Conservation (phyloP, 1,139 yeast genomes). For the Pichia sp. region DNA sequence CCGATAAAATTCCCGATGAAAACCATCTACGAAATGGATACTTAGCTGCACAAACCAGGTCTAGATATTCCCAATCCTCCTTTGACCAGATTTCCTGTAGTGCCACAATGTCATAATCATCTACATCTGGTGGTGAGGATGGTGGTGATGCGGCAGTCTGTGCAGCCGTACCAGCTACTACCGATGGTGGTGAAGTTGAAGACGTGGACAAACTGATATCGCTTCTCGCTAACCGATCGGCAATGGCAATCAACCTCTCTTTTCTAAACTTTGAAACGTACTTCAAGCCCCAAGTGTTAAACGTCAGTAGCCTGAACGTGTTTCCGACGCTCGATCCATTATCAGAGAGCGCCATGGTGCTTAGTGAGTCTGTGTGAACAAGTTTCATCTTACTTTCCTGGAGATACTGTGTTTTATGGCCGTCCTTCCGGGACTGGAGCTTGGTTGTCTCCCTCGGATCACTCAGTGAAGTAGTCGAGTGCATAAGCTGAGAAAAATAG, state of each 20-base stretch:
- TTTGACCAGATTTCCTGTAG: slow-evolving; percentile 92
- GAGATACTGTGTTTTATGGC: neutral
- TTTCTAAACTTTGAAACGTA: slow-evolving; percentile 66
- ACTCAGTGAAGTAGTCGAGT: slow-evolving; percentile 1
- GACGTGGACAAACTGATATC: neutral
- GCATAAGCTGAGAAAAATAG: neutral
- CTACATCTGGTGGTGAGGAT: slow-evolving; percentile 20
- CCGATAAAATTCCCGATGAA: slow-evolving; percentile 79
- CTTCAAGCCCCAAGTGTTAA: slow-evolving; percentile 88
- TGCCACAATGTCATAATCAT: slow-evolving; percentile 75
- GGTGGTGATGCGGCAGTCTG: neutral
- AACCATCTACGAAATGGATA: slow-evolving; percentile 69
- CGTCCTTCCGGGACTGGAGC: neutral
- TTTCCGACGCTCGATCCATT: neutral
- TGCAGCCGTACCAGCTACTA: neutral
- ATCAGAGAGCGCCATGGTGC: neutral
- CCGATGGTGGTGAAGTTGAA: neutral
- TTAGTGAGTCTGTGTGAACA: neutral
- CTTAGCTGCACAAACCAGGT: slow-evolving; percentile 38
- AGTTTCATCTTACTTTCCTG: neutral
- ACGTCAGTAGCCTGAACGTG: slow-evolving; percentile 50
- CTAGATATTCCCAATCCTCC: slow-evolving; percentile 71
- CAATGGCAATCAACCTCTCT: slow-evolving; percentile 68
- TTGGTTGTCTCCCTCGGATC: neutral
- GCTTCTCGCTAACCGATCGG: slow-evolving; percentile 50